Evolutionary conservation across 768 basidiomycete species (phyloP).

Genomic region (Amanita exitialis): DNA sequence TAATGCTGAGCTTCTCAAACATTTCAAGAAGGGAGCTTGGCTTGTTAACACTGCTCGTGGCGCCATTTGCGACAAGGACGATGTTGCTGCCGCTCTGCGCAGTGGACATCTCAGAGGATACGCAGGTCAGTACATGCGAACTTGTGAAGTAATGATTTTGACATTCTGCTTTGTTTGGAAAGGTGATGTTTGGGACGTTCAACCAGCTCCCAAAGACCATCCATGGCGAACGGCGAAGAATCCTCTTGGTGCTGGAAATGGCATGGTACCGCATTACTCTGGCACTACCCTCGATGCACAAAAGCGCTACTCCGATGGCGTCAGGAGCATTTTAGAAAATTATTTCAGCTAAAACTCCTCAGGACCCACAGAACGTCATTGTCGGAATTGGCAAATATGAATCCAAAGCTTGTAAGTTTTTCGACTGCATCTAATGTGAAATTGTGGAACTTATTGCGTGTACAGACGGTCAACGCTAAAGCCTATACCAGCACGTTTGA

Average conservation of each 20-base stretch:
- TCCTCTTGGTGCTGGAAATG: constrained; percentile 76
- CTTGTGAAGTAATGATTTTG: constrained; percentile 16
- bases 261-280: constrained; percentile 82
- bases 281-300: constrained; percentile 89
- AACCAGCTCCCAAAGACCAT: constrained; percentile 82
- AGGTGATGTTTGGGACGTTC: constrained; percentile 79
- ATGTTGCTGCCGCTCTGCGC: constrained; percentile 65
- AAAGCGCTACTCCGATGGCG: constrained; percentile 71
- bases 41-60: constrained; percentile 92
- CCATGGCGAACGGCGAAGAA: constrained; percentile 80
- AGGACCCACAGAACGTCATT: constrained; percentile 77
- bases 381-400: constrained; percentile 46
- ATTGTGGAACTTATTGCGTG: constrained; percentile 2
- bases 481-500: neutral
- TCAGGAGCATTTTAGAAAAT: constrained; percentile 61
- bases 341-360: constrained; percentile 52
- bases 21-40: constrained; percentile 91
- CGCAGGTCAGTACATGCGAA: constrained; percentile 18
- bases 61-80: constrained; percentile 82
- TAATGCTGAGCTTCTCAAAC: constrained; percentile 71
- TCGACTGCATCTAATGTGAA: neutral
- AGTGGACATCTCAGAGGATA: constrained; percentile 67
- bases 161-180: constrained; percentile 6
- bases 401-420: constrained; percentile 32
- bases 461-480: constrained; percentile 45